A percentile compares a stretch with the other conserved stretches of the same genome.
These are phyloP conservation scores for Leucosporidium creatinivorum DNA, from an alignment of 768 basidiomycete genomes.

Conservation along the genomic window DNA sequence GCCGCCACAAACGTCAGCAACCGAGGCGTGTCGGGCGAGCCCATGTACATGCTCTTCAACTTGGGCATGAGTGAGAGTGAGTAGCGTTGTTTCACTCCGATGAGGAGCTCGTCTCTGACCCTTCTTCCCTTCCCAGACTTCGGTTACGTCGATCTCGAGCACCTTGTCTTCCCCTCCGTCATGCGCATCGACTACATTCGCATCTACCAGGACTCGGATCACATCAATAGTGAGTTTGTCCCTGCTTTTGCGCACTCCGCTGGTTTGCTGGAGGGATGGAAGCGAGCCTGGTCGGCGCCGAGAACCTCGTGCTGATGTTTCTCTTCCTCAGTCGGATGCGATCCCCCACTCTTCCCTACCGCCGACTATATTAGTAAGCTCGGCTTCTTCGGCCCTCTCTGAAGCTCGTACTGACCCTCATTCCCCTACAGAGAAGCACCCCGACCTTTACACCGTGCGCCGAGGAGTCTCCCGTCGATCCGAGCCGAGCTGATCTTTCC, in stretches of 20 bases:
- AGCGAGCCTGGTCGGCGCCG: conserved; percentile 58
- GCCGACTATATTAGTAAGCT: conserved; percentile 55
- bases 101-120: neutral
- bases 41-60: conserved; percentile 50
- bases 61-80: conserved; percentile 25
- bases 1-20: conserved; percentile 51
- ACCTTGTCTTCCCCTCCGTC: conserved; percentile 62
- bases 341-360: conserved; percentile 59
- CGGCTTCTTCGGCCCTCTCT: neutral
- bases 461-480: conserved; percentile 23
- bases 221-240: conserved; percentile 37
- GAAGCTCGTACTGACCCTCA: neutral
- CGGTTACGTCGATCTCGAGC: conserved; percentile 50
- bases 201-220: conserved; percentile 71
- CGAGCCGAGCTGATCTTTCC: conserved; percentile 1
- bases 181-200: conserved; percentile 83
- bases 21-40: conserved; percentile 76
- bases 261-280: conserved; percentile 36
- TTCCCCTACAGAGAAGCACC: conserved; percentile 41
- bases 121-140: neutral
- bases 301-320: conserved; percentile 42
- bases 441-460: conserved; percentile 57
- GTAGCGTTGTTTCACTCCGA: neutral
- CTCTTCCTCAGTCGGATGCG: conserved; percentile 52
- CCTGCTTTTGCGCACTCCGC: neutral